A percentile compares a stretch with the other conserved stretches of the same genome.
Evolutionary conservation across 805 yeast species (phyloP).

Genomic region (Torulaspora maleeae): DNA sequence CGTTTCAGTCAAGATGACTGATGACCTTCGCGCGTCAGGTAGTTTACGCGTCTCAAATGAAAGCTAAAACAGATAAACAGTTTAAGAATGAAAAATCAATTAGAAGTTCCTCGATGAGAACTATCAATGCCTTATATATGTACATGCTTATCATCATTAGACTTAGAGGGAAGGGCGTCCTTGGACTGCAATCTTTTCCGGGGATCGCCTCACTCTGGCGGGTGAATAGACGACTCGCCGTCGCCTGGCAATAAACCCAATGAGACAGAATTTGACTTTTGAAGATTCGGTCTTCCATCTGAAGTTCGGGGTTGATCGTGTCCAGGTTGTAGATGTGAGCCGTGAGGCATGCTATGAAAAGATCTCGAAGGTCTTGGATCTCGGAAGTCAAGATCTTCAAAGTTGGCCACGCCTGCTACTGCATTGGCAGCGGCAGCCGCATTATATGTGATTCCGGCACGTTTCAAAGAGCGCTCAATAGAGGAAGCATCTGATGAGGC

Average conservation of each 20-base stretch:
- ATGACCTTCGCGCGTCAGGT: neutral
- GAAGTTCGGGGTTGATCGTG: neutral
- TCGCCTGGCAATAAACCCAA: neutral
- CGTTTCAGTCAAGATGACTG: neutral
- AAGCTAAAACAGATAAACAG: no score
- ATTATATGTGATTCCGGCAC: conserved; percentile 39
- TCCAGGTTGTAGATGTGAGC: neutral
- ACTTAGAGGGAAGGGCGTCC: no score
- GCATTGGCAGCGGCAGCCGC: conserved; percentile 44
- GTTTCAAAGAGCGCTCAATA: conserved; percentile 32
- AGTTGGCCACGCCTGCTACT: conserved; percentile 44
- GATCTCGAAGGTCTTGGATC: neutral
- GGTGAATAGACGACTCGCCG: neutral
- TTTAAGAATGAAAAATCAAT: neutral
- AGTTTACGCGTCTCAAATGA: neutral
- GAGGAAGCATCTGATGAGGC: neutral
- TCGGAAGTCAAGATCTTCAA: conserved; percentile 15
- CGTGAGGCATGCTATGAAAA: neutral
- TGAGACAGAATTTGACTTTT: conserved; percentile 1
- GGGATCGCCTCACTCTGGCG: neutral
- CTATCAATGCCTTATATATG: neutral
- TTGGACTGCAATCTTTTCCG: no score
- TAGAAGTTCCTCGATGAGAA: neutral
- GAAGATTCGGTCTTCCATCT: neutral
- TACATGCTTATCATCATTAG: neutral